A percentile compares a stretch with the other conserved stretches of the same genome.
Evolutionary conservation across 441 rosid genomes (phyloP).

Genomic region (Lepidium campestre): DNA sequence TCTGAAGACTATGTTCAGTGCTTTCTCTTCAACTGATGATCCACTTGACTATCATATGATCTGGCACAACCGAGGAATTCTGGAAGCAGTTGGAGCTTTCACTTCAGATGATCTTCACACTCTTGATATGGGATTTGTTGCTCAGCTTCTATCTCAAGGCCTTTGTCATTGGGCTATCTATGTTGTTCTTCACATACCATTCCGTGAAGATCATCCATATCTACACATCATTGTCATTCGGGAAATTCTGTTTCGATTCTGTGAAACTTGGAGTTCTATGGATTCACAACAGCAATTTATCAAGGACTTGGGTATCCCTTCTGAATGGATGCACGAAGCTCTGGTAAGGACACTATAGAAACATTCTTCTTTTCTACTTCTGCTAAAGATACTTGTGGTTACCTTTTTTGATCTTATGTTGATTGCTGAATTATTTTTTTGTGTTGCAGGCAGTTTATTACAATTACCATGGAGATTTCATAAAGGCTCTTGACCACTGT

Average conservation of each 20-base stretch:
- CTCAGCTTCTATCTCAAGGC: slow-evolving; percentile 76
- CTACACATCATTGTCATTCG: slow-evolving; percentile 67
- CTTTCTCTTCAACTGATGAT: slow-evolving; percentile 85
- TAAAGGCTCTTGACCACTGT: slow-evolving; percentile 83
- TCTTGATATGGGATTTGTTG: slow-evolving; percentile 91
- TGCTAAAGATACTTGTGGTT: background rate
- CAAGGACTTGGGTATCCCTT: slow-evolving; percentile 71
- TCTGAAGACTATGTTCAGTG: slow-evolving; percentile 84
- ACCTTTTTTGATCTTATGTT: background rate
- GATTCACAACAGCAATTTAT: slow-evolving; percentile 76
- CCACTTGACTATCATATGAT: slow-evolving; percentile 99
- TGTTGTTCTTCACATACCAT: slow-evolving; percentile 85
- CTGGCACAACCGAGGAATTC: slow-evolving; percentile 88
- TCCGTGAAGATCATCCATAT: slow-evolving; percentile 62
- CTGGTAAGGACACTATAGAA: slow-evolving; percentile 50
- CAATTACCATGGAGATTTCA: slow-evolving; percentile 62
- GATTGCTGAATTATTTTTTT: slow-evolving; percentile 1
- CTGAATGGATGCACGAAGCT: slow-evolving; percentile 92
- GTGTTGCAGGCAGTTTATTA: slow-evolving; percentile 70
- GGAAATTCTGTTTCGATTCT: slow-evolving; percentile 88
- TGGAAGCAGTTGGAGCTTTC: slow-evolving; percentile 80
- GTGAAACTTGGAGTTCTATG: slow-evolving; percentile 84
- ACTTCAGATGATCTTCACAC: slow-evolving; percentile 79
- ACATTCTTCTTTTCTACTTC: background rate
- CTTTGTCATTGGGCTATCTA: slow-evolving; percentile 96